Base-by-base conservation (phyloP, 2,329 filamentous ascomycete species). In the Venturia effusa region DNA sequence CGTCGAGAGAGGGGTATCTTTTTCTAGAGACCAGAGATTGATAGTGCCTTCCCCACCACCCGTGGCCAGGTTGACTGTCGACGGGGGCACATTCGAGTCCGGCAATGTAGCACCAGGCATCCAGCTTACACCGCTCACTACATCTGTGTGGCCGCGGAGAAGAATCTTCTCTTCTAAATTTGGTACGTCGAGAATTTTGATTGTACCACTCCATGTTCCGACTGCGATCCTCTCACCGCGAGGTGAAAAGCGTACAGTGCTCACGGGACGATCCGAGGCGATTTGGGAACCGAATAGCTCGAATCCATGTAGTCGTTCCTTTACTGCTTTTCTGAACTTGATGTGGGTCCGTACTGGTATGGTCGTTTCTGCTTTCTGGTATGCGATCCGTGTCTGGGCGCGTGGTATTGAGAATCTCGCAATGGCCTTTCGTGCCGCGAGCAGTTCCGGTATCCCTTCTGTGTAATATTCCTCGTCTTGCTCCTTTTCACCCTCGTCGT, bases 391-490 rank as follows among this genome's bases (percentile, higher is more conserved):
- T 68, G 83, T 83, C 73, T 89, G 90, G 61, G 94, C 90, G 64
- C 90, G 82, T 1, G 92, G 91, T 60, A 99, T 77, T 6, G 92
- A 96, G 74, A 88, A 97, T 57, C 83, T 81, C 7, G 92, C 91
- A 66, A 99, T 92, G 32, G 88, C 83, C 70, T 86, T 85, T 66
- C 94, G 83, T 1, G 91, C 90, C 61, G 88, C 81, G 4, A 96
- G 77, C 30, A 99, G 79, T 48, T 87, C 86, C 4, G 84, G 80
- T 1, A 86, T 84, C 3, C 94, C 94, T 69, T 89, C 84, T 0
- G 93, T 96, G 74, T 97, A 99, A 75, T 97, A 99, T 70, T 99
- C 94, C 51, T 97, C 92, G 68, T 95, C 89, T 69, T 88, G 85
- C 62, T 92, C 90, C n/a, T 57, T 34, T 2, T 81, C 87, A 60